A percentile compares a stretch with the other conserved stretches of the same genome.
phyloP scores from a whole-genome alignment of 2,329 filamentous ascomycete genomes.

The Gyromitra esculenta region DNA sequence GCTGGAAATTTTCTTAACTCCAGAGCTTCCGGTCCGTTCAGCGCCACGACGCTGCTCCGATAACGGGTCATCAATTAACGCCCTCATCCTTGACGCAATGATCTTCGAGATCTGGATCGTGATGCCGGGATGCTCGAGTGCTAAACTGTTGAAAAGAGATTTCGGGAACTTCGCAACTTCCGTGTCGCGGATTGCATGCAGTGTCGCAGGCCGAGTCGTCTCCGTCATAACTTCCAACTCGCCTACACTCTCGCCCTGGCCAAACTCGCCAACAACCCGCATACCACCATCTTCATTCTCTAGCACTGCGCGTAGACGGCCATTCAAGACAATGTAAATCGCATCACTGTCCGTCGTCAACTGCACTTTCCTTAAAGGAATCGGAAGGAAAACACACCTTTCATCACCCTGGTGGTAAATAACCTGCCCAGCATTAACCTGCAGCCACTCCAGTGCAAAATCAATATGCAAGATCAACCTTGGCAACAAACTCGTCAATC shows the following conservation, averaged over 20 bases:
- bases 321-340: constrained; percentile 97
- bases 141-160: constrained; percentile 95
- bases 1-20: constrained; percentile 77
- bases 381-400: constrained; percentile 47
- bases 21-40: constrained; percentile 64
- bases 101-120: constrained; percentile 99
- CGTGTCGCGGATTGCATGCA: constrained; percentile 96
- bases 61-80: constrained; percentile 82
- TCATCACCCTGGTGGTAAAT: constrained; percentile 94
- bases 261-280: constrained; percentile 88
- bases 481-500: constrained; percentile 87
- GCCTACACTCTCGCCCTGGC: constrained; percentile 96
- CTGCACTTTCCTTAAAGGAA: not conserved
- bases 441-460: constrained; percentile 97
- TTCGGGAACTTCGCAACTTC: constrained; percentile 96
- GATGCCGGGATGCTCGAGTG: constrained; percentile 95
- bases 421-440: constrained; percentile 93
- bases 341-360: constrained; percentile 74
- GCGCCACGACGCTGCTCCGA: constrained; percentile 72
- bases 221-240: constrained; percentile 98
- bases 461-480: constrained; percentile 94
- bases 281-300: constrained; percentile 83
- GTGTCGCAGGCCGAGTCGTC: constrained; percentile 84
- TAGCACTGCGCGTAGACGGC: constrained; percentile 83
- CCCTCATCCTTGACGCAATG: constrained; percentile 92